Conservation (phyloP, 371 early-diverging fungal species). For the Smittium culicis region DNA sequence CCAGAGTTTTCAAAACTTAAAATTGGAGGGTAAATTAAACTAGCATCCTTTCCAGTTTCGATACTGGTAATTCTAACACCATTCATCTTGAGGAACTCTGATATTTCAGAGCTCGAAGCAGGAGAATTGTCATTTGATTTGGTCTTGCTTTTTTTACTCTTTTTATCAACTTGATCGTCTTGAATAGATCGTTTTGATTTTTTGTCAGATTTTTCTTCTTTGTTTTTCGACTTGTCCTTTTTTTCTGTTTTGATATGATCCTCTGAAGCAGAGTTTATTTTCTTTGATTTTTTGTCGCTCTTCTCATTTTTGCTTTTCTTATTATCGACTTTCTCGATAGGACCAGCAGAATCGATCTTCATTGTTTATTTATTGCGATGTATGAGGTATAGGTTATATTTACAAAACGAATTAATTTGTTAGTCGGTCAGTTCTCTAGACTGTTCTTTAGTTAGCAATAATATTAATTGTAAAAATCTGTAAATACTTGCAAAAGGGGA, state of each 20-base stretch:
- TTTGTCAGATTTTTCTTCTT: not conserved
- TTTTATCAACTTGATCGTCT: not conserved
- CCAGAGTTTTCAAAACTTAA: slow-evolving; percentile 59
- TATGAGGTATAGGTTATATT: too few relatives aligned
- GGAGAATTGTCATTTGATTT: slow-evolving; percentile 19
- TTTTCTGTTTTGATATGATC: not conserved
- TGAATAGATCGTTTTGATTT: slow-evolving; percentile 3
- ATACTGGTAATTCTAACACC: slow-evolving; percentile 49
- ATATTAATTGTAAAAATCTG: too few relatives aligned
- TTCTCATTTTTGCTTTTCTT: not conserved
- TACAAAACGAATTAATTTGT: too few relatives aligned
- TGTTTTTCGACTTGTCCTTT: not conserved
- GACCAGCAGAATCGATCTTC: not conserved
- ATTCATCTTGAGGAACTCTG: slow-evolving; percentile 49
- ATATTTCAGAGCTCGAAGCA: slow-evolving; percentile 14
- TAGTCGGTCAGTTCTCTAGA: too few relatives aligned
- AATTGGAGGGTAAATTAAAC: slow-evolving; percentile 46
- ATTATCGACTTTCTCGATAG: not conserved
- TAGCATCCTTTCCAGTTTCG: slow-evolving; percentile 23
- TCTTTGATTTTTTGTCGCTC: not conserved
- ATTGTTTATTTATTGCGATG: too few relatives aligned
- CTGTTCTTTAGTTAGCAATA: too few relatives aligned
- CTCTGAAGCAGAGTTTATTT: not conserved
- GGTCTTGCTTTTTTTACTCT: not conserved
- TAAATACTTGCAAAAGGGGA: too few relatives aligned